These are phyloP conservation scores for Quercus berberidifolia DNA, from an alignment of 306 rosid species.

Conservation along the genomic window DNA sequence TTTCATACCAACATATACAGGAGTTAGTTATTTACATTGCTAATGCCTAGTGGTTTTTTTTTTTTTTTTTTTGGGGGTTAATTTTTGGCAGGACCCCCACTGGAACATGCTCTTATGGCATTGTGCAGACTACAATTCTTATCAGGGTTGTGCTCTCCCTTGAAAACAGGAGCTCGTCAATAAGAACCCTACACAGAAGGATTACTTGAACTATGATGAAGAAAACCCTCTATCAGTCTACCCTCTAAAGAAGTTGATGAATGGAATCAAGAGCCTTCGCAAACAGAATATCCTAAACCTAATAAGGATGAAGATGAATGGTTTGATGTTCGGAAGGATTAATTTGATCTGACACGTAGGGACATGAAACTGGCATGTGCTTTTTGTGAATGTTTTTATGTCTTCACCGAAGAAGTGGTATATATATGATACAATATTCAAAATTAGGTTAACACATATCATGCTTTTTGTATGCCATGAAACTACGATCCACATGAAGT, in stretches of 20 bases:
- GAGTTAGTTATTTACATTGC: conserved; percentile 9
- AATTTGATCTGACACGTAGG: neutral
- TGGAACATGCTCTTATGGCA: conserved; percentile 86
- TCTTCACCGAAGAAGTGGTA: neutral
- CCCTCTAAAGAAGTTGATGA: conserved; percentile 24
- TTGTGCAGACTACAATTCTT: conserved; percentile 73
- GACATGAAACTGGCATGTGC: neutral
- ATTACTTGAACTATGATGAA: conserved; percentile 5
- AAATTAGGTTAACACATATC: neutral
- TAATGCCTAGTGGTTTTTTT: neutral
- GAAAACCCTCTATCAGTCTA: neutral
- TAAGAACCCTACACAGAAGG: conserved; percentile 27
- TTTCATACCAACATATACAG: neutral
- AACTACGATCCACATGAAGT: neutral
- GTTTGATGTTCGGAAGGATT: conserved; percentile 83
- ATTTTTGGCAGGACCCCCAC: conserved; percentile 52
- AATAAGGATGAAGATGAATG: conserved; percentile 60
- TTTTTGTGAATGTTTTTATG: neutral
- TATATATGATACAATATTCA: neutral
- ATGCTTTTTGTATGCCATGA: neutral
- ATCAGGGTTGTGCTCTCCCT: conserved; percentile 73
- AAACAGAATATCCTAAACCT: conserved; percentile 37
- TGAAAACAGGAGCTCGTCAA: conserved; percentile 44
- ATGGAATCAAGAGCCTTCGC: conserved; percentile 24
- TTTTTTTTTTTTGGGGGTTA: neutral